A percentile compares a stretch with the other conserved stretches of the same genome.
Evolutionary conservation across 345 rosid species (phyloP).

Genomic region (Laguncularia racemosa): DNA sequence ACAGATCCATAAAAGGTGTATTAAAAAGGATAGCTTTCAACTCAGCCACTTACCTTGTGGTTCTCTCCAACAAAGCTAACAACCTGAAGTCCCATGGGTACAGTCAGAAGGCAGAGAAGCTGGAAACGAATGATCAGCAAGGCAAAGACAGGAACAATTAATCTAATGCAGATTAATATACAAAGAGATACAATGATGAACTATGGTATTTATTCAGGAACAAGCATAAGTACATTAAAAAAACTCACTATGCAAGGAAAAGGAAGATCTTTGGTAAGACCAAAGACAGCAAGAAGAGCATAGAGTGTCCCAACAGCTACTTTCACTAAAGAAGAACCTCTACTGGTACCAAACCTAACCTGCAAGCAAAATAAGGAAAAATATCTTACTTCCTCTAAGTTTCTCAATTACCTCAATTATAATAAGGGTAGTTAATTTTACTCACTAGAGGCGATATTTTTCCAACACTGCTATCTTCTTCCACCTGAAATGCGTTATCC

Average conservation of each 20-base stretch:
- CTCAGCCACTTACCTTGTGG: slow-evolving; percentile 41
- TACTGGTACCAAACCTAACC: slow-evolving; percentile 72
- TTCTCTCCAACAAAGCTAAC: slow-evolving; percentile 62
- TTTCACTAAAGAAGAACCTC: slow-evolving; percentile 48
- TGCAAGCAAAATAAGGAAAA: slow-evolving; percentile 12
- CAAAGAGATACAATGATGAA: not conserved
- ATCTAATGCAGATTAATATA: not conserved
- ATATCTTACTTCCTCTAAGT: not conserved
- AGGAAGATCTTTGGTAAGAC: slow-evolving; percentile 53
- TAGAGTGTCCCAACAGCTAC: slow-evolving; percentile 38
- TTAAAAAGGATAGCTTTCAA: not conserved
- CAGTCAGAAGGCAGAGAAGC: slow-evolving; percentile 64
- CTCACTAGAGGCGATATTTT: slow-evolving; percentile 82
- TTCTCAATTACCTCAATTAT: not conserved
- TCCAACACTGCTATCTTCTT: slow-evolving; percentile 62
- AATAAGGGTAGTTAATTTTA: not conserved
- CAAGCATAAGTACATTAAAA: not conserved
- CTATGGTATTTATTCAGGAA: not conserved
- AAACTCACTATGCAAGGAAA: slow-evolving; percentile 58
- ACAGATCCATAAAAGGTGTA: not conserved
- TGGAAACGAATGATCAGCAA: slow-evolving; percentile 13
- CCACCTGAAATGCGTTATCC: slow-evolving; percentile 35
- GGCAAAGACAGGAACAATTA: no score
- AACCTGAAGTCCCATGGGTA: slow-evolving; percentile 60
- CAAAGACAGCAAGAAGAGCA: slow-evolving; percentile 35